phyloP scores from a whole-genome alignment of 2,329 filamentous ascomycete species.

The Cucurbitaria berberidis region DNA sequence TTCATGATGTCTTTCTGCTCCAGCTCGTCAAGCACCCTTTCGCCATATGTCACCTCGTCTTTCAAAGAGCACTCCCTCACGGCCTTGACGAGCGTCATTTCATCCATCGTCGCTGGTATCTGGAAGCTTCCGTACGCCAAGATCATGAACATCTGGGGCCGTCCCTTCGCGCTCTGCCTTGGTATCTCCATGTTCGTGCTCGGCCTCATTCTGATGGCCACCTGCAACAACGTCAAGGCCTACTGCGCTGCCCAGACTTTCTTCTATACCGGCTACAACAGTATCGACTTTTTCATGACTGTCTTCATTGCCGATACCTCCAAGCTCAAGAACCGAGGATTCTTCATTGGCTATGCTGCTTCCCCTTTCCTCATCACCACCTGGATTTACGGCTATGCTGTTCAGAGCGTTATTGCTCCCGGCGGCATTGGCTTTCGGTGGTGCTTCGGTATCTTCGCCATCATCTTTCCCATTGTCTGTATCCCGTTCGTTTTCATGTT shows the following conservation, averaged over 20 bases:
- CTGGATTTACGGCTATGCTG: slow-evolving; percentile 38
- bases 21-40: slow-evolving; percentile 49
- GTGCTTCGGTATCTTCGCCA: slow-evolving; percentile 70
- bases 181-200: slow-evolving; percentile 41
- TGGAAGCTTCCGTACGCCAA: slow-evolving; percentile 52
- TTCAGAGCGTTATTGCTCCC: slow-evolving; percentile 52
- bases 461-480: slow-evolving; percentile 67
- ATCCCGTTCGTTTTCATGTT: slow-evolving; percentile 68
- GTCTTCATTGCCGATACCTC: slow-evolving; percentile 74
- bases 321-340: slow-evolving; percentile 64
- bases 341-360: slow-evolving; percentile 62
- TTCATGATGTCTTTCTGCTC: slow-evolving; percentile 57
- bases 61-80: slow-evolving; percentile 48
- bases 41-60: slow-evolving; percentile 50
- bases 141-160: slow-evolving; percentile 53
- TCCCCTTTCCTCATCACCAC: slow-evolving; percentile 43
- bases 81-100: slow-evolving; percentile 48
- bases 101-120: slow-evolving; percentile 47
- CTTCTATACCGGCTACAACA: slow-evolving; percentile 67
- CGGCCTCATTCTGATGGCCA: slow-evolving; percentile 70
- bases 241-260: slow-evolving; percentile 72
- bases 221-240: slow-evolving; percentile 64
- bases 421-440: slow-evolving; percentile 64
- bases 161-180: slow-evolving; percentile 46
- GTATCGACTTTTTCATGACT: slow-evolving; percentile 66